Evolutionary conservation across 345 rosid species (phyloP), one percentile per base, ranked within the genome.

Genomic region (Garcia nutans): DNA sequence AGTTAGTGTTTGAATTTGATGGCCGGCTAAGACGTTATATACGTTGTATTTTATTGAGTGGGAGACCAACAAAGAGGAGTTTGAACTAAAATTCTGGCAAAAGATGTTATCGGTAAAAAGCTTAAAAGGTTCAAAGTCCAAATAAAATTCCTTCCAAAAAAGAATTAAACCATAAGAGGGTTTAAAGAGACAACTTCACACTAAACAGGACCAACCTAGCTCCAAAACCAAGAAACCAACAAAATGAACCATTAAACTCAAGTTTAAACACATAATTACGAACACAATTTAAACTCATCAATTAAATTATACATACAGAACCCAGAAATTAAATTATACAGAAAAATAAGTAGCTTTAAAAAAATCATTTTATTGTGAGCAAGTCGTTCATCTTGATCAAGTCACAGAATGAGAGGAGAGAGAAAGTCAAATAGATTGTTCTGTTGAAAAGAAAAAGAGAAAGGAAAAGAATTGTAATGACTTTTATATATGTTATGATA

Each of bases 321-420:
- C 15, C 23, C 41, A 61, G 22, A 22, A 62, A 41, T 2, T 10
- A 31, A 24, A 67, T 31, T 24, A 33, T 22, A 54, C 23, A 74
- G 52, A 74, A 33, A 33, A 1, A 2, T 33, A 2, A 64, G 2
- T 8, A 2, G n/a, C 2, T 12, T 5, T 44, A 6, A 6, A 22
- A 62, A 23, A 15, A 23, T 7, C 20, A 58, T 6, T 16, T 50
- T 79, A 79, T 78, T 58, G 82, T 58, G 70, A 79, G 82, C 64
- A 79, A 69, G 78, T 79, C 77, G 65, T 79, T 79, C 82, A 79
- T 79, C n/a, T 73, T 68, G 74, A 52, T 66, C 22, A 26, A 73
- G 17, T 23, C 65, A 37, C 57, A 42, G 33, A 24, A 41, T 45
- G 28, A 68, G 44, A 37, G 41, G 41, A 31, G 15, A 31, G 11